These are phyloP conservation scores for Dalbergia oliveri DNA, from an alignment of 306 rosid genomes.

Conservation along the genomic window DNA sequence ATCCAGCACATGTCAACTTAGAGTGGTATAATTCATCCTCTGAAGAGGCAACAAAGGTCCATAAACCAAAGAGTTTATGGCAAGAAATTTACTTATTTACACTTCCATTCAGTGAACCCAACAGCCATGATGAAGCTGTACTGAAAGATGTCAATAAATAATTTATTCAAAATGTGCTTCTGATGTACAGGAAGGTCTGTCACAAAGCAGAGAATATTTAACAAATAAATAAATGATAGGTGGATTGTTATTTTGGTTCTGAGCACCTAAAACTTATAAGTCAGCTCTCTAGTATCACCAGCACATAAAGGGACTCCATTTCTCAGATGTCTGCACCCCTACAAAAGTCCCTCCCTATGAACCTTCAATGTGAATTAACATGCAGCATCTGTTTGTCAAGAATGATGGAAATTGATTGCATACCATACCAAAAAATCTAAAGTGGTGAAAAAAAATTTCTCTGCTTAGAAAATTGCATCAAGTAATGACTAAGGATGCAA, in stretches of 20 bases:
- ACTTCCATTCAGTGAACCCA: background rate
- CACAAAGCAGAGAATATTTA: conserved; percentile 22
- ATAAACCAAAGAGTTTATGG: conserved; percentile 10
- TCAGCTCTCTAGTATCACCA: conserved; percentile 15
- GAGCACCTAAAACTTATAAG: background rate
- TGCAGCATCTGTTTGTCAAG: conserved; percentile 28
- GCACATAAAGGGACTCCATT: conserved; percentile 19
- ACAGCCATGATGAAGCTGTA: conserved; percentile 17
- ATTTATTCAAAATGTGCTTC: conserved; percentile 4
- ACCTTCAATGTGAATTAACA: conserved; percentile 33
- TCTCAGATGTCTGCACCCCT: conserved; percentile 7
- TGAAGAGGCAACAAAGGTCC: conserved; percentile 26
- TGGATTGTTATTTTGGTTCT: conserved; percentile 27
- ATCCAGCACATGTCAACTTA: conserved; percentile 27
- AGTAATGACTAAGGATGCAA: conserved; percentile 37
- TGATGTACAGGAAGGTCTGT: conserved; percentile 15
- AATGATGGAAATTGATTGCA: background rate
- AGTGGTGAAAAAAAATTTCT: conserved; percentile 27
- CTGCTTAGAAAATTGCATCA: conserved; percentile 20
- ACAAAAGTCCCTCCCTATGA: conserved; percentile 30
- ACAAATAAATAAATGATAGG: background rate
- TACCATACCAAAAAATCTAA: conserved; percentile 15
- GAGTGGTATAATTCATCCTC: conserved; percentile 17
- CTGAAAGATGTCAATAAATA: conserved; percentile 26
- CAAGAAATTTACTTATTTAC: conserved; percentile 11